These are phyloP conservation scores for Umbelopsis vinacea DNA, from an alignment of 192 early-diverging fungal genomes.

Conservation along the genomic window DNA sequence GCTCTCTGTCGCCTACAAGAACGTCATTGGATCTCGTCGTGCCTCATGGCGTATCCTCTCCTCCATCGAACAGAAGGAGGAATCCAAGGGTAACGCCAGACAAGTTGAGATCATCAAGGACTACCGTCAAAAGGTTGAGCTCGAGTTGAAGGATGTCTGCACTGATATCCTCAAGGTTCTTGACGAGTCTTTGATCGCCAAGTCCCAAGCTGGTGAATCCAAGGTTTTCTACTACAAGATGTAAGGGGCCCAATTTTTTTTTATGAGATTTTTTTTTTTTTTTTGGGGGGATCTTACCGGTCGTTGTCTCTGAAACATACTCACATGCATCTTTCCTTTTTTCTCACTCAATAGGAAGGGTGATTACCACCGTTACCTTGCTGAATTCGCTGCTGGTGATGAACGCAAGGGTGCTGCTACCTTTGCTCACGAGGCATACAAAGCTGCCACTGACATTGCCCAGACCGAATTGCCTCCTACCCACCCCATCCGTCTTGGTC, in stretches of 20 bases:
- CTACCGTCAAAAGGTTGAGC: slow-evolving; percentile 95
- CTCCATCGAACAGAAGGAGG: slow-evolving; percentile 99
- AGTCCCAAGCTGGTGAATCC: slow-evolving; percentile 93
- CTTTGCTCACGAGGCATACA: slow-evolving; percentile 91
- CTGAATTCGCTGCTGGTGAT: slow-evolving; percentile 93
- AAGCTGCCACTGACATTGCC: slow-evolving; percentile 94
- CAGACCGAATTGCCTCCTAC: slow-evolving; percentile 93
- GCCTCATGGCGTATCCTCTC: slow-evolving; percentile 99
- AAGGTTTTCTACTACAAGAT: slow-evolving; percentile 99
- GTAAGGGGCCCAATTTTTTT: slow-evolving; percentile 52
- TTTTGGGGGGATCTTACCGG: too few relatives aligned
- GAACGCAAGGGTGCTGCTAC: slow-evolving; percentile 82
- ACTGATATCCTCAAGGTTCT: slow-evolving; percentile 93
- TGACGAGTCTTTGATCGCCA: slow-evolving; percentile 87
- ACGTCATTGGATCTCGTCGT: slow-evolving; percentile 98
- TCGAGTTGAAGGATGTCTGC: slow-evolving; percentile 94
- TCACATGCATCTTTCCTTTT: slow-evolving; percentile 16
- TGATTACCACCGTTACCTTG: slow-evolving; percentile 99
- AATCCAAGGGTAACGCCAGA: slow-evolving; percentile 85
- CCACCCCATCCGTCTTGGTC: slow-evolving; percentile 97
- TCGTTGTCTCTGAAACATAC: slow-evolving; percentile 12
- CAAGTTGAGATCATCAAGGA: slow-evolving; percentile 94
- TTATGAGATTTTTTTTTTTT: not conserved
- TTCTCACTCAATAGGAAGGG: slow-evolving; percentile 76
- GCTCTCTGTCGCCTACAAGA: slow-evolving; percentile 99